Evolutionary conservation across 2,329 filamentous ascomycete genomes (phyloP).

Genomic region (Curvularia verruculosa): DNA sequence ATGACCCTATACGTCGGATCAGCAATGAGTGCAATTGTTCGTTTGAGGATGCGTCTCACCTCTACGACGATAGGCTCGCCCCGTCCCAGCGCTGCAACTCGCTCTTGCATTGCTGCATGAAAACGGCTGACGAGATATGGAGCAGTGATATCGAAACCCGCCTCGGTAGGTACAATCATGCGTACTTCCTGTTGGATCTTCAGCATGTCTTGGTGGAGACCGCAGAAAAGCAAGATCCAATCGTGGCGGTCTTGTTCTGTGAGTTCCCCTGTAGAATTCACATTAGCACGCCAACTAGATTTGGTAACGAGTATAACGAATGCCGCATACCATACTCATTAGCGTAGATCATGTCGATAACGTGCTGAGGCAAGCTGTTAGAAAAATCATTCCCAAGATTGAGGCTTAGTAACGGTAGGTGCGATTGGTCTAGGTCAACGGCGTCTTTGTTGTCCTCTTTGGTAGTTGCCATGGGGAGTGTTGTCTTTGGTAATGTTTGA

Average conservation of each 20-base stretch:
- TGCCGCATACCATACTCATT: not conserved
- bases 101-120: not conserved
- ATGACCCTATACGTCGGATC: not conserved
- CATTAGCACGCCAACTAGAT: not conserved
- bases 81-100: not conserved
- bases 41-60: not conserved
- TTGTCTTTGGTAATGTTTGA: not conserved
- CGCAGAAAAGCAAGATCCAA: constrained; percentile 1
- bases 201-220: not conserved
- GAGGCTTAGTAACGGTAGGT: not conserved
- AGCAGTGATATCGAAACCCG: not conserved
- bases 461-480: not conserved
- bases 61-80: not conserved
- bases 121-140: not conserved
- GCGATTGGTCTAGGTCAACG: not conserved
- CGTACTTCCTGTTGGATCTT: not conserved
- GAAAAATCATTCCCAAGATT: not conserved
- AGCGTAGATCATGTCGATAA: not conserved
- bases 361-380: not conserved
- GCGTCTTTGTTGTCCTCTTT: not conserved
- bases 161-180: not conserved
- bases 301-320: not conserved
- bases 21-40: not conserved
- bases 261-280: not conserved
- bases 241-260: constrained; percentile 7